Conservation (phyloP, 306 rosid genomes). For the Ormosia semicastrata region DNA sequence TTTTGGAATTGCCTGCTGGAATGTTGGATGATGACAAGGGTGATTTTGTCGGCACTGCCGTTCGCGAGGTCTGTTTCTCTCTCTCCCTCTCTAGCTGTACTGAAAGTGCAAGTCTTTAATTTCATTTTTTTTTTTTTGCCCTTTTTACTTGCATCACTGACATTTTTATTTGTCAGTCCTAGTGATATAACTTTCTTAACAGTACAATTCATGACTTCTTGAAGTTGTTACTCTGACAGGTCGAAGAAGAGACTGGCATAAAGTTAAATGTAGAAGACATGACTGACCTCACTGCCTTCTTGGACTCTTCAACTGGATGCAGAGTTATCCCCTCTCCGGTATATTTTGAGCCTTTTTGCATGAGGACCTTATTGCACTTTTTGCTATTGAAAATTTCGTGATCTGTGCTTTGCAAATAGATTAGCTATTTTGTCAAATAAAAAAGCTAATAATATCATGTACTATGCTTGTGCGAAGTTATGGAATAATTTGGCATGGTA, state of each 20-base stretch:
- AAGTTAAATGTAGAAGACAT: conserved; percentile 62
- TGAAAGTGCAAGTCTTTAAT: neutral
- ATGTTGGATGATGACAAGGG: conserved; percentile 85
- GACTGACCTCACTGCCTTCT: conserved; percentile 84
- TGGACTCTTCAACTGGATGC: conserved; percentile 73
- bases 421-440: neutral
- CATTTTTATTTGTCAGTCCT: conserved; percentile 1
- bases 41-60: conserved; percentile 88
- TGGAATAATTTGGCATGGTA: neutral
- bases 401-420: neutral
- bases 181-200: neutral
- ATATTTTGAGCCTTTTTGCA: conserved; percentile 25
- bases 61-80: conserved; percentile 68
- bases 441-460: neutral
- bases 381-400: neutral
- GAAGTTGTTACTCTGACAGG: conserved; percentile 46
- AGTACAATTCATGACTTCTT: neutral
- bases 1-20: conserved; percentile 97
- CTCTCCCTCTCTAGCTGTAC: neutral
- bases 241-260: conserved; percentile 90
- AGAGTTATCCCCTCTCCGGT: conserved; percentile 81
- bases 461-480: neutral
- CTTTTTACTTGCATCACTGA: conserved; percentile 2
- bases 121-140: neutral
- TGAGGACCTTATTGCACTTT: neutral